Evolutionary conservation across 2,329 filamentous ascomycete species (phyloP), one percentile per base, ranked within the genome.

Genomic region (Fusarium pilosicola): DNA sequence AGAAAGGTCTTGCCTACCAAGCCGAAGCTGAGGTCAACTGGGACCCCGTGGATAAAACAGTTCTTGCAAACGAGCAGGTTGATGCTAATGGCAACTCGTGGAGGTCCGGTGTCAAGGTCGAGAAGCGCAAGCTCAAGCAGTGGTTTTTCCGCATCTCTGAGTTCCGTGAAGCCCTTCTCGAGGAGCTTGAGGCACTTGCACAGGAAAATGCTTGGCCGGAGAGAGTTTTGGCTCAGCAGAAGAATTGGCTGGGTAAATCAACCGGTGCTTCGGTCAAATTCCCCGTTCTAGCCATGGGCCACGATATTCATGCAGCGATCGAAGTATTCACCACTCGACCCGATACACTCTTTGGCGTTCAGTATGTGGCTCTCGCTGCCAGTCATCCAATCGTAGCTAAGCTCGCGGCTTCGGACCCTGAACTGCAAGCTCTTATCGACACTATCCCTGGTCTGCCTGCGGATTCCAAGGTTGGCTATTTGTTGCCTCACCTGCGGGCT

Each of bases 11-110:
- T 24, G 95, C 94, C 59, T 96, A 96, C 81, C 94, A 95, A 79
- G 91, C 90, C 39, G 92, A 96, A 76, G 93, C 94, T 26, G 84
- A 95, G 71, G 95, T 97, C 76, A 97, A 97, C 82, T 97, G 94
- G 84, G 95, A 97, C 75, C 95, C 95, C 3, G 88, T 97, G 34
- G 95, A 97, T 80, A 92, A 93, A 80, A 97, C 95, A 0, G 95
- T 97, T 22, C 86, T 97, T 67, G 95, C 95, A 17, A 97, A 97
- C 80, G 95, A 97, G 82, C 95, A 97, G 83, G 94, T 97, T n/a
- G 94, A 97, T 80, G 88, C 92, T 56, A 92, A 94, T 78, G 95
- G 95, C 38, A 90, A 86, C 76, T 97, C 94, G 5, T 97, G 95
- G 95, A 89, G 94, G 64, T 96, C 94, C 3, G 94, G 94, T 15